Evolutionary conservation across 768 basidiomycete species (phyloP), one percentile per base, ranked within the genome.

Genomic region (Suillus plorans): DNA sequence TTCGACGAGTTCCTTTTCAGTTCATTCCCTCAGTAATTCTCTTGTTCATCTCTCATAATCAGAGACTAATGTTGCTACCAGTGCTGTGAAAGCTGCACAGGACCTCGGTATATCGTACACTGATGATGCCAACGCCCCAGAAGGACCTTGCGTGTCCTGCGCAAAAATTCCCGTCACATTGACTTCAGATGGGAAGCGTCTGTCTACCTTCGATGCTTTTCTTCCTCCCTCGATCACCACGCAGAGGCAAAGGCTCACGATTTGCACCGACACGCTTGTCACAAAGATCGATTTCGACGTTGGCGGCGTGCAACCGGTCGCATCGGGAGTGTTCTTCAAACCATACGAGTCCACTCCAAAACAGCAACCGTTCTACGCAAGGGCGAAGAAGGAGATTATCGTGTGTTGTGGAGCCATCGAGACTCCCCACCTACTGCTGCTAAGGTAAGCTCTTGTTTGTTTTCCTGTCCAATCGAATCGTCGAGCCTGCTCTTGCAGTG

Each of bases 341-440:
- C 13, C 39, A 13, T 39, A 39, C 39, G 39, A 39, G 39, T 13
- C 39, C 13, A 13, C 4, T 39, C 4, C 13, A 14, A 13, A 39
- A 39, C 39, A 39, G 36, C 58, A 10, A 36, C 25, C 2, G n/a
- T 14, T 18, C 28, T 47, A 25, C 50, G 52, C 61, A 41, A 55
- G 39, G 58, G 70, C 57, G 42, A 63, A 57, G 57, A 66, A 42
- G 56, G 78, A 77, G 63, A 69, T 79, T 16, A 66, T 75, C n/a
- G 65, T 75, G 18, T 77, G 76, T 56, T 78, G 76, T 22, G 82
- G 83, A 10, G 76, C 82, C 0, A 69, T 84, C 42, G 76, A 78
- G 36, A 78, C 76, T 8, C 77, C 82, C 25, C 81, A 82, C 60
- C 68, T 83, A 20, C 72, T 84, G 18, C 72, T 81, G 66, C 65